phyloP scores from a whole-genome alignment of 2,329 filamentous ascomycete species.

The Hypoxylon sp. region DNA sequence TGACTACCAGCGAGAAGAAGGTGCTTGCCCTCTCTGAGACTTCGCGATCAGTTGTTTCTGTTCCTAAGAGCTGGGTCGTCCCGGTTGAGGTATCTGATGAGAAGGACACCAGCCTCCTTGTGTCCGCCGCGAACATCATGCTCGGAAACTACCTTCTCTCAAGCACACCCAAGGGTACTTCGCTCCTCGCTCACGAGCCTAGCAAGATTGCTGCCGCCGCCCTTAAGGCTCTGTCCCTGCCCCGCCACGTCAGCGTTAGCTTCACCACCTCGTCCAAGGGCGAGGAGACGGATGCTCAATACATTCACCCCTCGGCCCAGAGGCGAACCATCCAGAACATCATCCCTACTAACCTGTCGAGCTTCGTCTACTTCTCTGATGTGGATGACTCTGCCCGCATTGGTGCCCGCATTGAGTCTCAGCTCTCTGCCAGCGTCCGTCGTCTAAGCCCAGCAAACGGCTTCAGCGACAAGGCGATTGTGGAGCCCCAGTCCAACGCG shows the following conservation, averaged over 20 bases:
- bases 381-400: slow-evolving; percentile 12
- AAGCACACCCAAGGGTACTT: slow-evolving; percentile 22
- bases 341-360: slow-evolving; percentile 12
- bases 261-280: slow-evolving; percentile 21
- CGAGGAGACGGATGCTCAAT: slow-evolving; percentile 9
- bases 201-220: slow-evolving; percentile 4
- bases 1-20: slow-evolving; percentile 17
- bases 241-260: slow-evolving; percentile 7
- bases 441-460: slow-evolving; percentile 7
- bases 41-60: slow-evolving; percentile 31
- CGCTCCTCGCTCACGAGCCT: slow-evolving; percentile 35
- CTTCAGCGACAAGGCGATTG: slow-evolving; percentile 20
- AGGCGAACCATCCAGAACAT: slow-evolving; percentile 12
- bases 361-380: slow-evolving; percentile 14
- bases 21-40: slow-evolving; percentile 27
- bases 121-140: slow-evolving; percentile 27
- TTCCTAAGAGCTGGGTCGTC: slow-evolving; percentile 24
- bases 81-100: slow-evolving; percentile 24
- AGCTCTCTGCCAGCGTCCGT: slow-evolving; percentile 6
- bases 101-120: slow-evolving; percentile 24
- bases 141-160: slow-evolving; percentile 22
- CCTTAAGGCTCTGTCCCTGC: slow-evolving; percentile 9
- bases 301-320: slow-evolving; percentile 18
- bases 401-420: slow-evolving; percentile 8
- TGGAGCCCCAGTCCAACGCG: slow-evolving; percentile 10